phyloP scores from a whole-genome alignment of 169 alveolate species.

The Plasmodium ovale region DNA sequence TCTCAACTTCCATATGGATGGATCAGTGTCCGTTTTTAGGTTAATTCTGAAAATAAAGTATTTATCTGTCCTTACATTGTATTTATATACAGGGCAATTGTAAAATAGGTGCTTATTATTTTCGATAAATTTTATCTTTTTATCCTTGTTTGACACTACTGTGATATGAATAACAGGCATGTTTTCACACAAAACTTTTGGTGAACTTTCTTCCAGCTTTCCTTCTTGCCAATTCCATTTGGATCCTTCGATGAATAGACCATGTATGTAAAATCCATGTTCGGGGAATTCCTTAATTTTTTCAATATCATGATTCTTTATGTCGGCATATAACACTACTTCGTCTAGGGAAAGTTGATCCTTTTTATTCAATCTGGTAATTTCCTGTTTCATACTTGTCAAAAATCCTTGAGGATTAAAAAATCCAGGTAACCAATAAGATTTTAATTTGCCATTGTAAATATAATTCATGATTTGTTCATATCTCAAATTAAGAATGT shows the following conservation, averaged over 20 bases:
- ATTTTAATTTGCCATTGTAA: slow-evolving; percentile 92
- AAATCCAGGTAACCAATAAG: slow-evolving; percentile 96
- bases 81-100: slow-evolving; percentile 95
- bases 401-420: slow-evolving; percentile 96
- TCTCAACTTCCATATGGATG: slow-evolving; percentile 86
- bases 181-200: slow-evolving; percentile 87
- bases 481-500: slow-evolving; percentile 93
- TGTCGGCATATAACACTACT: slow-evolving; percentile 93
- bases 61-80: slow-evolving; percentile 94
- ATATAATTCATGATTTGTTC: slow-evolving; percentile 94
- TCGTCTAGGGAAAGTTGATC: slow-evolving; percentile 96
- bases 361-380: slow-evolving; percentile 92
- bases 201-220: slow-evolving; percentile 93
- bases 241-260: slow-evolving; percentile 96
- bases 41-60: slow-evolving; percentile 93
- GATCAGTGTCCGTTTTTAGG: slow-evolving; percentile 89
- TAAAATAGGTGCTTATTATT: slow-evolving; percentile 90
- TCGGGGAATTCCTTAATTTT: slow-evolving; percentile 87
- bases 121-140: slow-evolving; percentile 87
- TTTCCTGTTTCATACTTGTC: slow-evolving; percentile 96
- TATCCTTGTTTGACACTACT: slow-evolving; percentile 91
- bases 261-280: slow-evolving; percentile 94
- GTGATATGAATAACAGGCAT: slow-evolving; percentile 93
- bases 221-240: slow-evolving; percentile 94
- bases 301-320: slow-evolving; percentile 85